Percentiles rank a stretch among this genome's conserved stretches.
phyloP scores from a whole-genome alignment of 441 rosid species.

The Manihot esculenta region DNA sequence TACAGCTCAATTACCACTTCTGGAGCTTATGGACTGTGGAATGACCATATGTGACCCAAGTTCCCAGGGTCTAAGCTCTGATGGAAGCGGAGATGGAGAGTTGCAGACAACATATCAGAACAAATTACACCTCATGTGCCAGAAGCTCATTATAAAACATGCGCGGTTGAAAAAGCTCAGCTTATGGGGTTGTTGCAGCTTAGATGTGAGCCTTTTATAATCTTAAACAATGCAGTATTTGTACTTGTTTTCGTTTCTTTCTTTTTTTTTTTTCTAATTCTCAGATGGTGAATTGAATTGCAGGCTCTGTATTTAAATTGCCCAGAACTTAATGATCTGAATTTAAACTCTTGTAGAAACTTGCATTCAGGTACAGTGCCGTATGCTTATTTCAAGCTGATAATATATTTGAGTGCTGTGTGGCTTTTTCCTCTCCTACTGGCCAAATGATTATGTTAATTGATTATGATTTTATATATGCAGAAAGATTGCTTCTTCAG shows the following conservation, averaged over 20 bases:
- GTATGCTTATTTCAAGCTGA: neutral
- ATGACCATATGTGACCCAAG: constrained; percentile 75
- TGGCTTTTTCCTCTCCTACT: neutral
- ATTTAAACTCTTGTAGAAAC: constrained; percentile 73
- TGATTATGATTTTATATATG: constrained; percentile 1
- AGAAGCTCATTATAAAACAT: constrained; percentile 88
- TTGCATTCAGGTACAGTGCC: constrained; percentile 64
- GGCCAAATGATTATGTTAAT: neutral
- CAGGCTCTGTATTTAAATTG: constrained; percentile 90
- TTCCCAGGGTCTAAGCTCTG: constrained; percentile 35
- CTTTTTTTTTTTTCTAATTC: constrained; percentile 22
- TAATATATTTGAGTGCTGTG: constrained; percentile 15
- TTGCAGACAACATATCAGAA: constrained; percentile 43
- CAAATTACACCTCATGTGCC: constrained; percentile 59
- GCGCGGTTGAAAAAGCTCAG: constrained; percentile 76
- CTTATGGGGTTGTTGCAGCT: constrained; percentile 96
- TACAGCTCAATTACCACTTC: constrained; percentile 83
- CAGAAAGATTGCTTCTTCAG: constrained; percentile 78
- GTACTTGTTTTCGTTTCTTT: too few relatives aligned
- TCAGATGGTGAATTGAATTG: constrained; percentile 29
- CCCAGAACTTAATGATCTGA: constrained; percentile 82
- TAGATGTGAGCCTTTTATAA: constrained; percentile 63
- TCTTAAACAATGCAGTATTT: neutral
- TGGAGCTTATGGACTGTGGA: constrained; percentile 97
- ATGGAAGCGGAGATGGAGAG: constrained; percentile 41